phyloP scores from a whole-genome alignment of 768 basidiomycete genomes.

The Mycena leptocephala region DNA sequence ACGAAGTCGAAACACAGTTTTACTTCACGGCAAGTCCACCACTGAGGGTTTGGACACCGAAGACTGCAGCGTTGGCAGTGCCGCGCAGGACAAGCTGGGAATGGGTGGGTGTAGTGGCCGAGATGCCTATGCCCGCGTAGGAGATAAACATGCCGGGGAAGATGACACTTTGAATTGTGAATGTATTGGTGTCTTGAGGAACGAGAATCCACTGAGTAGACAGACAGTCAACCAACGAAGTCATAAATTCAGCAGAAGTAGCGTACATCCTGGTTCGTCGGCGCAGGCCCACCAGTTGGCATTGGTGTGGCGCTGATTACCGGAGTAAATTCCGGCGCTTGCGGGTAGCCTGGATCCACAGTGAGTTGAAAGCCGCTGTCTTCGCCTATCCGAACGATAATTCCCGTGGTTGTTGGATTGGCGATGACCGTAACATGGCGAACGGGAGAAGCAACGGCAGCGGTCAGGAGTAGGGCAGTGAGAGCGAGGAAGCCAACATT shows the following conservation, averaged over 20 bases:
- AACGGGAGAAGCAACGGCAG: background rate
- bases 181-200: slow-evolving; percentile 3
- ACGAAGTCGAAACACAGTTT: background rate
- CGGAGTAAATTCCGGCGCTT: slow-evolving; percentile 7
- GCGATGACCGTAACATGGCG: background rate
- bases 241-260: background rate
- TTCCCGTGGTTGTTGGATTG: background rate
- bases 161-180: slow-evolving; percentile 9
- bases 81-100: slow-evolving; percentile 11
- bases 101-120: background rate
- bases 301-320: background rate
- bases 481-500: slow-evolving; percentile 8
- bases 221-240: background rate
- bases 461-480: background rate
- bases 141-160: slow-evolving; percentile 19
- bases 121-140: slow-evolving; percentile 1
- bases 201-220: slow-evolving; percentile 11
- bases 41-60: slow-evolving; percentile 9
- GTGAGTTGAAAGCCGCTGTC: too few species aligned
- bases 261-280: slow-evolving; percentile 3
- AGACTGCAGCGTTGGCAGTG: slow-evolving; percentile 2
- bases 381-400: background rate
- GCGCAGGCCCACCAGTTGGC: background rate
- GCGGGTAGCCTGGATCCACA: too few species aligned
- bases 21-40: background rate